phyloP scores from a whole-genome alignment of 768 basidiomycete genomes.

The Agrocybe pediades region DNA sequence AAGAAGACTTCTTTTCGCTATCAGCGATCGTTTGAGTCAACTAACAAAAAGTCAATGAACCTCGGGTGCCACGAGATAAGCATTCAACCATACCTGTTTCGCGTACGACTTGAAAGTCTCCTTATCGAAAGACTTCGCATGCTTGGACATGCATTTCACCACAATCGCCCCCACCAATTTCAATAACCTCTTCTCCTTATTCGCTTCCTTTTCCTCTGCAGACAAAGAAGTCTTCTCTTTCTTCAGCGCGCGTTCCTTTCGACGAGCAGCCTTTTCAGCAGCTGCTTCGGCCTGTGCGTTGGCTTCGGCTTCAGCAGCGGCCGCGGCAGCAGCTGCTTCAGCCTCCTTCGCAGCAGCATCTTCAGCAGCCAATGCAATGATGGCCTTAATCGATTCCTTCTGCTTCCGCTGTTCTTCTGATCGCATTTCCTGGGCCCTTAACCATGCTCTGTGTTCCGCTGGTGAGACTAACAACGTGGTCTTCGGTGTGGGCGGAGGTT shows the following conservation, averaged over 20 bases:
- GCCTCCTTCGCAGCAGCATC: conserved; percentile 30
- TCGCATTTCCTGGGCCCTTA: background rate
- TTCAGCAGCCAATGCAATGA: conserved; percentile 39
- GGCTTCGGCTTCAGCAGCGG: conserved; percentile 30
- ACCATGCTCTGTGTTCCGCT: background rate
- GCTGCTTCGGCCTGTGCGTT: conserved; percentile 31
- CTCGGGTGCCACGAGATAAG: background rate
- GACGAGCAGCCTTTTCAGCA: conserved; percentile 30
- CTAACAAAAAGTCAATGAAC: conserved; percentile 41
- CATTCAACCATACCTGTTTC: conserved; percentile 66
- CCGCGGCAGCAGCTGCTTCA: conserved; percentile 26
- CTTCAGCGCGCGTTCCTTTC: conserved; percentile 36
- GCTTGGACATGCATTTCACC: conserved; percentile 91
- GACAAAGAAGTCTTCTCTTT: conserved; percentile 46
- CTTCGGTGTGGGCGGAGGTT: too few species aligned
- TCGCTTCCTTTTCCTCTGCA: conserved; percentile 64
- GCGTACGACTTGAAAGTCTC: conserved; percentile 95
- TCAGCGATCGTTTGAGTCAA: conserved; percentile 85
- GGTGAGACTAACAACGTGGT: too few species aligned
- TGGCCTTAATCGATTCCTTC: conserved; percentile 31
- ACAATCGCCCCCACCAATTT: conserved; percentile 89
- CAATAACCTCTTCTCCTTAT: conserved; percentile 79
- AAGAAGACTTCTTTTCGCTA: conserved; percentile 91
- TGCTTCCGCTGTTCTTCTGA: conserved; percentile 12
- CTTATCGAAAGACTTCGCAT: conserved; percentile 69